These are phyloP conservation scores for Vigna unguiculata DNA, from an alignment of 306 rosid genomes.

Conservation along the genomic window DNA sequence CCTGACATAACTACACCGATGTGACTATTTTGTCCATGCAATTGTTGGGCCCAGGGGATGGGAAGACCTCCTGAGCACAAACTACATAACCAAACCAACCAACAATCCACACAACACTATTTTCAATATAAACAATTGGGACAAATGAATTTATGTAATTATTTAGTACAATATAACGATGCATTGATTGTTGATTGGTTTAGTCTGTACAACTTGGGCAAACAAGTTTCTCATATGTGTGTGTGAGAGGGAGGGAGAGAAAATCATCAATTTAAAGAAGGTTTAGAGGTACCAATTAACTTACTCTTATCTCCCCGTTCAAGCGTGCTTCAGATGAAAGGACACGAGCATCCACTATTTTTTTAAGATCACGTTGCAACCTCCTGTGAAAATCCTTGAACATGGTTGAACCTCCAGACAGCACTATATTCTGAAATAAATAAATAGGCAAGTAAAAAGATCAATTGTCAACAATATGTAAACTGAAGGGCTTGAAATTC, in stretches of 20 bases:
- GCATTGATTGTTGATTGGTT: constrained; percentile 12
- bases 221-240: constrained; percentile 5
- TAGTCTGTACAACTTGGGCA: constrained; percentile 20
- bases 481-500: background rate
- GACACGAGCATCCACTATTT: constrained; percentile 91
- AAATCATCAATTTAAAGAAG: constrained; percentile 1
- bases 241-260: background rate
- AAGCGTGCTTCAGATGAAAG: constrained; percentile 86
- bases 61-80: constrained; percentile 7
- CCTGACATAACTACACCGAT: constrained; percentile 4
- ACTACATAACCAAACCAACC: constrained; percentile 1
- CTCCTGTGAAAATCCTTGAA: constrained; percentile 98
- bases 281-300: background rate
- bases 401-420: constrained; percentile 99
- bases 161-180: constrained; percentile 10
- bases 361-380: constrained; percentile 95
- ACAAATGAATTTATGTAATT: background rate
- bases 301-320: constrained; percentile 81
- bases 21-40: constrained; percentile 20
- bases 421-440: constrained; percentile 81
- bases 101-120: constrained; percentile 13
- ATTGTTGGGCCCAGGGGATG: background rate
- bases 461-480: constrained; percentile 2
- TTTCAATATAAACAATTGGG: background rate
- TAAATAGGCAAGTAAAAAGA: constrained; percentile 11